Conservation (phyloP, 306 rosid genomes). For the Prunus mongolica region DNA sequence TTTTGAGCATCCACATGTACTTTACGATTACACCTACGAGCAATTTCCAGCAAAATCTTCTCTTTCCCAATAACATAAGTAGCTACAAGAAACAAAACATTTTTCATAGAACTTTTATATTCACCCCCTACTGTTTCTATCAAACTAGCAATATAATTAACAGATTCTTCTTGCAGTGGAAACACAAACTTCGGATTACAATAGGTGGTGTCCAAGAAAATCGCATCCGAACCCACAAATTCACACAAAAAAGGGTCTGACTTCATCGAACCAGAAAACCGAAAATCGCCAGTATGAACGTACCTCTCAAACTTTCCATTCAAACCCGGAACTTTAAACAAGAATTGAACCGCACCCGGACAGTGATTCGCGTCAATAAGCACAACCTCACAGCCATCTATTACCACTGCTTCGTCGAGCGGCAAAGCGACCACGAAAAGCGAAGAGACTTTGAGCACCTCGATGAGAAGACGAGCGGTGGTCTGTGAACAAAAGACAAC, state of each 20-base stretch:
- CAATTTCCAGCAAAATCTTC: slow-evolving; percentile 81
- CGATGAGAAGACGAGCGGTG: slow-evolving; percentile 54
- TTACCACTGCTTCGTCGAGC: slow-evolving; percentile 33
- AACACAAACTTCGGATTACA: slow-evolving; percentile 77
- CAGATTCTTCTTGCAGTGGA: slow-evolving; percentile 69
- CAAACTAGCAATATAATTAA: slow-evolving; percentile 50
- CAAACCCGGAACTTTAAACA: slow-evolving; percentile 44
- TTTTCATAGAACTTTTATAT: slow-evolving; percentile 17
- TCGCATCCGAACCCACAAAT: slow-evolving; percentile 63
- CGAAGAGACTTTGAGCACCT: slow-evolving; percentile 47
- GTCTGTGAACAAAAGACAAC: slow-evolving; percentile 61
- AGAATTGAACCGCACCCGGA: slow-evolving; percentile 84
- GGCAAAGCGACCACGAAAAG: slow-evolving; percentile 45
- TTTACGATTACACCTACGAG: slow-evolving; percentile 52
- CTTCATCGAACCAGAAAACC: slow-evolving; percentile 50
- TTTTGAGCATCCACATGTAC: slow-evolving; percentile 65
- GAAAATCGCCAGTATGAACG: slow-evolving; percentile 88
- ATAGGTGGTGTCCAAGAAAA: slow-evolving; percentile 82
- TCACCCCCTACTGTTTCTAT: slow-evolving; percentile 39
- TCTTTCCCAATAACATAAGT: slow-evolving; percentile 93
- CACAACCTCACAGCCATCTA: slow-evolving; percentile 52
- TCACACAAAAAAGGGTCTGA: slow-evolving; percentile 33
- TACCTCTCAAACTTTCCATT: slow-evolving; percentile 43
- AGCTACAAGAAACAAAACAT: slow-evolving; percentile 79
- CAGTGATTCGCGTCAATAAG: slow-evolving; percentile 86